Conservation (phyloP, 1,284 basidiomycete genomes). For the Ceratobasidium sp. region DNA sequence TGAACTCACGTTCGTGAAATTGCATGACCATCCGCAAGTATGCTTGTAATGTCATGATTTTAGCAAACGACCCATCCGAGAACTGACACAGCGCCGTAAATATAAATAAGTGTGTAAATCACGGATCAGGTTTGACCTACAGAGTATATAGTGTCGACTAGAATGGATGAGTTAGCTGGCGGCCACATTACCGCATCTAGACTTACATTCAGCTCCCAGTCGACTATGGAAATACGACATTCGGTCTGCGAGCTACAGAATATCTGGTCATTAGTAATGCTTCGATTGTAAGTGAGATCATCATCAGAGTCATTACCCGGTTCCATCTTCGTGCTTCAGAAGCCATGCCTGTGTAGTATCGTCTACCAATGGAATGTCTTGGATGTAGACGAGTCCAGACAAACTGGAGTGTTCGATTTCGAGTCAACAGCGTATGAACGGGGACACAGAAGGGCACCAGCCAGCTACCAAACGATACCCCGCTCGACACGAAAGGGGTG, state of each 20-base stretch:
- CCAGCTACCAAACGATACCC: background rate
- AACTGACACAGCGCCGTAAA: background rate
- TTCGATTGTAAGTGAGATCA: background rate
- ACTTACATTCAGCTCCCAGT: slow-evolving; percentile 22
- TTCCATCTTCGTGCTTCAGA: slow-evolving; percentile 28
- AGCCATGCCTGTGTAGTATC: background rate
- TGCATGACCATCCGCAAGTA: slow-evolving; percentile 30
- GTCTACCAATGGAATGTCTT: background rate
- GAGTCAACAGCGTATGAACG: background rate
- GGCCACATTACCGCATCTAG: background rate
- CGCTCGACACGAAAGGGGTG: no score
- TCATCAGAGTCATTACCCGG: slow-evolving; percentile 4
- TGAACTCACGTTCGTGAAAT: slow-evolving; percentile 22
- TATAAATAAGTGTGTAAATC: background rate
- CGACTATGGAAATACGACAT: slow-evolving; percentile 21
- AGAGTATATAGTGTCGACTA: slow-evolving; percentile 20
- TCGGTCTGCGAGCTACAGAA: slow-evolving; percentile 16
- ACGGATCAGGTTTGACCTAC: background rate
- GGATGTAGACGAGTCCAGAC: background rate
- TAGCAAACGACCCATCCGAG: slow-evolving; percentile 30
- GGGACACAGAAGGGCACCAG: background rate
- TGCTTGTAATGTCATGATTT: background rate
- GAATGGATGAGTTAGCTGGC: background rate
- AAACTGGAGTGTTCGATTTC: background rate
- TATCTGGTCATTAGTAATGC: background rate